These are phyloP conservation scores for Annulohypoxylon truncatum DNA, from an alignment of 2,329 filamentous ascomycete genomes.

Conservation along the genomic window DNA sequence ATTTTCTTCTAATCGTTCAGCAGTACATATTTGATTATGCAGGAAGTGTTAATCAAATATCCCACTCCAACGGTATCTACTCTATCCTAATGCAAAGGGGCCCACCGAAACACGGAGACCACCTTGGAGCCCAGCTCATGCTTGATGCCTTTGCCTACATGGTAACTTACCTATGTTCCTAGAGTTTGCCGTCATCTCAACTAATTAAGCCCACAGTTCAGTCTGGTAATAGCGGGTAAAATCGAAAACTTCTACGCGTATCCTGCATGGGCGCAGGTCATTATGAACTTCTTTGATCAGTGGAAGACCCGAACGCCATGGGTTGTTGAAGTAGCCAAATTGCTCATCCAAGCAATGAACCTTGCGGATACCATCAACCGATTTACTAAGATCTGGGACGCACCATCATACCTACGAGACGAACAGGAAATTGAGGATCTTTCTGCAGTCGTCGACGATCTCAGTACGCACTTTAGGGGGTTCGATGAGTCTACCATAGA, in stretches of 20 bases:
- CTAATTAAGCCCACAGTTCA: slow-evolving; percentile 18
- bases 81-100: slow-evolving; percentile 27
- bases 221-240: slow-evolving; percentile 5
- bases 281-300: slow-evolving; percentile 18
- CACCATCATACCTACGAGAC: not conserved
- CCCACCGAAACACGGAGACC: slow-evolving; percentile 21
- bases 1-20: not conserved
- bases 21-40: slow-evolving; percentile 29
- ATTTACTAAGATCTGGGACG: not conserved
- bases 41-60: slow-evolving; percentile 23
- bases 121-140: slow-evolving; percentile 24
- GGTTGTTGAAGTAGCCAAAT: slow-evolving; percentile 20
- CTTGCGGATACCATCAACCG: slow-evolving; percentile 4
- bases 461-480: not conserved
- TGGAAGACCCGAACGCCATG: slow-evolving; percentile 4
- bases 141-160: slow-evolving; percentile 29
- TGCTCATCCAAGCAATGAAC: slow-evolving; percentile 7
- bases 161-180: not conserved
- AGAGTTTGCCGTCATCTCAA: not conserved
- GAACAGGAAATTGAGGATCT: slow-evolving; percentile 9
- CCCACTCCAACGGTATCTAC: slow-evolving; percentile 32
- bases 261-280: slow-evolving; percentile 15
- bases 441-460: not conserved
- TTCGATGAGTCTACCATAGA: slow-evolving; percentile 17
- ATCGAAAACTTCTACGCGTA: slow-evolving; percentile 28